Evolutionary conservation across 2,329 filamentous ascomycete species (phyloP).

Genomic region (Zalaria obscura): DNA sequence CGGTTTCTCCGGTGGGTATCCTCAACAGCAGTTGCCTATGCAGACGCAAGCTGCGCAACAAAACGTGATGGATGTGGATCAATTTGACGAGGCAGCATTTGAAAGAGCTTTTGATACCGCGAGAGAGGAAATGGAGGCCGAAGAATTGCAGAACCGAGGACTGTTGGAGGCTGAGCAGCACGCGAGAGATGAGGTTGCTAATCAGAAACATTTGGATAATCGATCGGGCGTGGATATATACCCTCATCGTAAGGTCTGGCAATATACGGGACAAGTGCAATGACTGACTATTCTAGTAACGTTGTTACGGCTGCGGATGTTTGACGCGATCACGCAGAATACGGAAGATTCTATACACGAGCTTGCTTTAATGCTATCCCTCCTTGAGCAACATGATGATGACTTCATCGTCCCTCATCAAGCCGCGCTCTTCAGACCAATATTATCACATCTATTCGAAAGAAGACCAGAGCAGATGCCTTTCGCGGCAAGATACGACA

Average conservation of each 20-base stretch:
- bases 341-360: slow-evolving; percentile 6
- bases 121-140: slow-evolving; percentile 21
- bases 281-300: slow-evolving; percentile 1
- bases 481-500: no score
- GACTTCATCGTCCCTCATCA: slow-evolving; percentile 4
- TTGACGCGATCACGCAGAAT: slow-evolving; percentile 2
- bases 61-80: slow-evolving; percentile 18
- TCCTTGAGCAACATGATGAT: slow-evolving; percentile 2
- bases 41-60: slow-evolving; percentile 4
- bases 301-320: slow-evolving; percentile 5
- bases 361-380: slow-evolving; percentile 3
- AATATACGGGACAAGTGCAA: neutral
- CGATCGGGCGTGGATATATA: slow-evolving; percentile 2
- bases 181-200: no score
- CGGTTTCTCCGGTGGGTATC: slow-evolving; percentile 16
- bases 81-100: slow-evolving; percentile 42
- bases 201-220: no score
- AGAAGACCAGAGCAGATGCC: neutral
- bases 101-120: slow-evolving; percentile 39
- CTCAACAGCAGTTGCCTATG: slow-evolving; percentile 17
- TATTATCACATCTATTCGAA: slow-evolving; percentile 2
- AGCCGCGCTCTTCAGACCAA: slow-evolving; percentile 4
- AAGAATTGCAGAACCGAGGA: no score
- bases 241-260: slow-evolving; percentile 3
- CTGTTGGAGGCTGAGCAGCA: no score